phyloP scores from a whole-genome alignment of 768 basidiomycete genomes.

The Serendipita sp. region DNA sequence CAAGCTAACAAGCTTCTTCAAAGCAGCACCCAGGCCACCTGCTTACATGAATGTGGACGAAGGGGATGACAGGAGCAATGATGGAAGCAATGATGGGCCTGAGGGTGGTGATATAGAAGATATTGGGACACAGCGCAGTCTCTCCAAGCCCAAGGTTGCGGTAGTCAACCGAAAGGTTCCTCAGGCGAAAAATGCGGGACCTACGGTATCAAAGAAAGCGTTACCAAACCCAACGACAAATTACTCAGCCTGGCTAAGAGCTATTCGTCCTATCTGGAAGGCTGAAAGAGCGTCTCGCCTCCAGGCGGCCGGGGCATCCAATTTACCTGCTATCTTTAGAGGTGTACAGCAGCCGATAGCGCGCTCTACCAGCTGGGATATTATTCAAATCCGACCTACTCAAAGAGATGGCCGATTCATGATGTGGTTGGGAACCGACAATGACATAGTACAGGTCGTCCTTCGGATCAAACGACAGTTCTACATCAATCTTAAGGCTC shows the following conservation, averaged over 20 bases:
- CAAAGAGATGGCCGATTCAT: constrained; percentile 65
- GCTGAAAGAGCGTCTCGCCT: constrained; percentile 33
- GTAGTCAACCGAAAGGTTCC: constrained; percentile 35
- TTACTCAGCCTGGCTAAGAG: constrained; percentile 65
- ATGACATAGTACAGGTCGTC: constrained; percentile 60
- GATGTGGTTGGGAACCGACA: constrained; percentile 75
- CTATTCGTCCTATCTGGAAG: constrained; percentile 66
- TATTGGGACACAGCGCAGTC: constrained; percentile 17
- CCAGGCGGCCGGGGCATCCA: constrained; percentile 23
- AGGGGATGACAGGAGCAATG: constrained; percentile 14
- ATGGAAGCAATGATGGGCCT: constrained; percentile 16
- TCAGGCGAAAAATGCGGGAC: constrained; percentile 28
- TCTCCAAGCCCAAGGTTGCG: constrained; percentile 27
- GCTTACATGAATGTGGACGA: constrained; percentile 12
- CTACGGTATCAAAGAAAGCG: constrained; percentile 16
- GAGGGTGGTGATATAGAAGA: constrained; percentile 49
- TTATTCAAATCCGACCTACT: constrained; percentile 75
- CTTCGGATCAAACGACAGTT: constrained; percentile 83
- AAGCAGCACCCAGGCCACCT: constrained; percentile 16
- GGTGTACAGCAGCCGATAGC: constrained; percentile 31
- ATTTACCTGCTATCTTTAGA: constrained; percentile 62
- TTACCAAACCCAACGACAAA: constrained; percentile 47
- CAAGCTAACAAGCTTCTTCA: constrained; percentile 92
- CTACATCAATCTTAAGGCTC: constrained; percentile 74
- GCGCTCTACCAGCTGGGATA: constrained; percentile 63